Evolutionary conservation across 2,329 filamentous ascomycete species (phyloP), one percentile per base, ranked within the genome.

Genomic region (Cladobotryum protrusum): DNA sequence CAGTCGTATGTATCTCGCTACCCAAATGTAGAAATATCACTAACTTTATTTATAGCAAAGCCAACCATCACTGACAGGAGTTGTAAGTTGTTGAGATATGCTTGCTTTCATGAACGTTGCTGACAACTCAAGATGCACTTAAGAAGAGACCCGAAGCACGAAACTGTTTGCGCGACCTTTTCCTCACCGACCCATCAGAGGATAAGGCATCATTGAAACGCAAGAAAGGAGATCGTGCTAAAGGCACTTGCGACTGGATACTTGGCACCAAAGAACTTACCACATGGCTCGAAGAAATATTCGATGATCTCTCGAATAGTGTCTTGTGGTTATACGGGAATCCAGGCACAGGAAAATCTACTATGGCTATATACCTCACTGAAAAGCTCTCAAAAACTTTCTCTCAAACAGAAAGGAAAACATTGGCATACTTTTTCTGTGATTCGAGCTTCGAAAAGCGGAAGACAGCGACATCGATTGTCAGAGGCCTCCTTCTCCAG

Each of bases 361-460:
- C n/a, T n/a, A n/a, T n/a, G n/a, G n/a, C n/a, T n/a, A n/a, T n/a
- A n/a, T n/a, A n/a, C 18, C 14, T 52, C 14, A 40, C 48, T 8
- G 57, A 60, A n/a, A 47, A 46, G 14, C 52, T 61, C 12, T 45
- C 50, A 9, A 48, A 24, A 17, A 19, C 12, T 3, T 59, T 59
- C 40, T 49, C 46, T 8, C 15, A n/a, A 2, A 45, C 41, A 2
- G 14, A 39, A 1, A 39, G 24, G 5, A 56, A 57, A 18, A 56
- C 56, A 2, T 49, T 61, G 2, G 51, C 52, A 4, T 61, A 58
- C 43, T 60, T 61, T 45, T 61, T 61, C 49, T 59, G 56, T 43
- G 56, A 62, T 48, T 59, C 58, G 1, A 45, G 47, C 34, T 57
- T 52, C 44, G 50, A 58, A 12, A 54, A 39, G 36, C 59, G 54